Conservation (phyloP, 192 early-diverging fungal species). For the Thoreauomyces humboldtii region DNA sequence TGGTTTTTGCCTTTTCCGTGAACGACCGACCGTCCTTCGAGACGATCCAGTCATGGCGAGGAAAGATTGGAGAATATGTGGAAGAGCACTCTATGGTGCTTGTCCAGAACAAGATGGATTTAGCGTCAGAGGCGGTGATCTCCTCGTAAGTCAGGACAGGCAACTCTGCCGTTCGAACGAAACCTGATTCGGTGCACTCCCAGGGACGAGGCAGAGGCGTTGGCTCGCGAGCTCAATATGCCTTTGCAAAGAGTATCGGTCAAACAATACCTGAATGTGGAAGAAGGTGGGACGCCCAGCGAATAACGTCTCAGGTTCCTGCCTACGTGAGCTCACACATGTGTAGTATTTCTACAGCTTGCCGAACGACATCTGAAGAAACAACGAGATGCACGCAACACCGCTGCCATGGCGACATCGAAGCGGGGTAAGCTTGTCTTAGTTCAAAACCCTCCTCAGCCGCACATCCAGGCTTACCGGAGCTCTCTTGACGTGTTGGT, state of each 20-base stretch:
- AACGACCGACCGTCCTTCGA: slow-evolving; percentile 25
- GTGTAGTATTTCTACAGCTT: too few species aligned
- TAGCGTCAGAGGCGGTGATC: background rate
- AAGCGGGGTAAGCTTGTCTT: background rate
- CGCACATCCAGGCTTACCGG: background rate
- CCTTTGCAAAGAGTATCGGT: slow-evolving; percentile 28
- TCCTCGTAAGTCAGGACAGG: background rate
- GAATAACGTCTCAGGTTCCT: background rate
- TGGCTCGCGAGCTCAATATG: background rate
- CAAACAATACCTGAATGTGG: slow-evolving; percentile 30
- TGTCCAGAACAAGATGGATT: slow-evolving; percentile 31
- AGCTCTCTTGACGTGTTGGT: background rate
- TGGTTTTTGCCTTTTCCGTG: slow-evolving; percentile 21
- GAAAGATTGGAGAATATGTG: slow-evolving; percentile 16
- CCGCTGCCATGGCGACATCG: background rate
- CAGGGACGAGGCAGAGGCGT: background rate
- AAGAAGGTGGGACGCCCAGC: slow-evolving; percentile 7
- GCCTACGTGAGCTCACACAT: too few species aligned
- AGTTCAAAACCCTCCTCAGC: background rate
- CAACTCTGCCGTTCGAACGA: background rate
- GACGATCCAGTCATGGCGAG: slow-evolving; percentile 19
- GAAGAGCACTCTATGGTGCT: slow-evolving; percentile 22
- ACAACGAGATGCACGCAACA: background rate
- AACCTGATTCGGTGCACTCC: background rate
- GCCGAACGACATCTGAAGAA: slow-evolving; percentile 8